Base-by-base conservation (phyloP, 2,329 filamentous ascomycete genomes). In the Cordyceps militaris region DNA sequence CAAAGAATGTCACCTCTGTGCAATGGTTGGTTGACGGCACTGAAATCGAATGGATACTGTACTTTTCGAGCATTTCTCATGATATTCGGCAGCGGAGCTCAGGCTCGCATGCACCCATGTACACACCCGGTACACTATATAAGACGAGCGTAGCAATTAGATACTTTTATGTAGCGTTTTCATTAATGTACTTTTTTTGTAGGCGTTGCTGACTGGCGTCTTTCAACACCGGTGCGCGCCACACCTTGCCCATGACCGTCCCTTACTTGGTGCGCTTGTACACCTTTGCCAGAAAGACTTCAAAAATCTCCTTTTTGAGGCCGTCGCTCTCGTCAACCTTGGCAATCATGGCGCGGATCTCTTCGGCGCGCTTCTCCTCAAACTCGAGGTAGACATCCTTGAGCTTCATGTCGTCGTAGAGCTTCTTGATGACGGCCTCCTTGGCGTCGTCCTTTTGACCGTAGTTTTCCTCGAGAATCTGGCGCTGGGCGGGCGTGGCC, bases 261-360 rank as follows among this genome's bases (percentile, higher is more conserved):
- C 40, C 14, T 73, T 89, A 97, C 77, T 96, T 97, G 82, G 84
- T 94, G 70, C 94, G 83, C 85, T 96, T 96, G 83, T 97, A 97
- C 70, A 99, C 97, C 83, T 99, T 99, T 73, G 80, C 79, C 63
- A 99, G 79, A 81, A 97, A 99, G 46, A 83, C 82, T 66, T 96
- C 88, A 65, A 97, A 96, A 42, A 97, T 83, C 60, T 80, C 82
- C 82, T 90, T 94, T 82, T 95, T 97, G 68, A 99, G 76, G 16
- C 94, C 94, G 63, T 88, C 83, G 61, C 81, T 86, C 81, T 97
- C 92, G 68, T 99, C 91, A 54, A 97, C 78, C 60, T 85, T 76
- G 23, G 79, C 81, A 67, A 99, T 97, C 79, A 87, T 82, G 60
- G 79, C 74, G 66, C 82, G 82, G 65, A 99, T 82, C 71, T 94